These are phyloP conservation scores for Alternaria gaisen DNA, from an alignment of 2,329 filamentous ascomycete genomes.

Conservation along the genomic window DNA sequence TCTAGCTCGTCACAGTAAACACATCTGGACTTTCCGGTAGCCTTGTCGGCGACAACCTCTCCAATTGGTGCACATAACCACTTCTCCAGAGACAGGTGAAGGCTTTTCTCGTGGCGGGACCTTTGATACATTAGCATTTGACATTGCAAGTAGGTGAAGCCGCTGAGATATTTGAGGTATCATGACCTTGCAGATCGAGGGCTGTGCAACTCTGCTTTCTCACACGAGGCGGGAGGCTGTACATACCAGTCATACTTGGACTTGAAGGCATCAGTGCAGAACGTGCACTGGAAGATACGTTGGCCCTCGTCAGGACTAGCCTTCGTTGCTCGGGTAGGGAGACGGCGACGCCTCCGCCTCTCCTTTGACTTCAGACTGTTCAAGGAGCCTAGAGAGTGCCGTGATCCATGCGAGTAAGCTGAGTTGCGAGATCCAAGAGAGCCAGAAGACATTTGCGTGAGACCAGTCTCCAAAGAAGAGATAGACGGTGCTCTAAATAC, in stretches of 20 bases:
- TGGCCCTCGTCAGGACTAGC: conserved; percentile 29
- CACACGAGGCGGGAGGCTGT: no score
- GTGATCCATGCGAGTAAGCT: conserved; percentile 65
- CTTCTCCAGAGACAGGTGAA: conserved; percentile 52
- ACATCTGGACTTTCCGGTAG: conserved; percentile 65
- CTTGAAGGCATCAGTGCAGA: conserved; percentile 53
- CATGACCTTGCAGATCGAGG: no score
- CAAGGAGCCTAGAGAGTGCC: conserved; percentile 65
- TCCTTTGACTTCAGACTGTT: conserved; percentile 62
- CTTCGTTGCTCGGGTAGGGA: conserved; percentile 51
- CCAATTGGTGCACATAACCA: conserved; percentile 67
- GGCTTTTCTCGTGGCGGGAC: conserved; percentile 52
- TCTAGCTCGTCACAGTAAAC: conserved; percentile 66
- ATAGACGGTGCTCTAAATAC: conserved; percentile 62
- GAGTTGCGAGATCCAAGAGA: conserved; percentile 65
- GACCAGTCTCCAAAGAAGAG: conserved; percentile 63
- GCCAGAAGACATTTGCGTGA: conserved; percentile 60
- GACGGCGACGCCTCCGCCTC: conserved; percentile 65
- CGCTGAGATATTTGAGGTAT: no score
- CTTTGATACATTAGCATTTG: conserved; percentile 35
- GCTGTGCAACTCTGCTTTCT: no score
- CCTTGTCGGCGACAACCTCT: conserved; percentile 63
- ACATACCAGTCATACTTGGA: conserved; percentile 52
- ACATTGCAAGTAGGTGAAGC: neutral
- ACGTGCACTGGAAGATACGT: conserved; percentile 51